Evolutionary conservation across 768 basidiomycete genomes (phyloP), one percentile per base, ranked within the genome.

Genomic region (Calocera cornea): DNA sequence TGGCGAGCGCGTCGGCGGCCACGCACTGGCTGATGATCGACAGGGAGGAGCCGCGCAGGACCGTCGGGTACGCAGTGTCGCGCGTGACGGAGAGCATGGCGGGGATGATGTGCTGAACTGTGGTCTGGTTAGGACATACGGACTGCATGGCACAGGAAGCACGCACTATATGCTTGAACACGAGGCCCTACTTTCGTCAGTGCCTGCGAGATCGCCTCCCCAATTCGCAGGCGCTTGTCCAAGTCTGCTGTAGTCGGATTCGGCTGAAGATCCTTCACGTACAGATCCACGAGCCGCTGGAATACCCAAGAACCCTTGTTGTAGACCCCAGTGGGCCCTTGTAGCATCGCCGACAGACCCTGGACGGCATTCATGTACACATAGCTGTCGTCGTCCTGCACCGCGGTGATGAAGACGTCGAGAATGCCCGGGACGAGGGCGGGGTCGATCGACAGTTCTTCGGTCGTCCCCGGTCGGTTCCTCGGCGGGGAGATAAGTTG

Each of bases 361-460:
- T 94, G 91, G 16, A 95, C 88, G 0, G 90, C 93, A 73, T 93
- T 93, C 65, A 97, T 79, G 73, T 92, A 97, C 66, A 97, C 86
- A 75, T 93, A 97, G n/a, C 91, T 92, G 73, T 98, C 95, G 41
- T 94, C 89, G 69, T 97, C 93, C 73, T 92, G 88, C 3, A 95
- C 77, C 0, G 87, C 83, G 73, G 90, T 86, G 69, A 95, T 76
- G 75, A 97, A 95, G 66, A 97, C 88, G 33, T 89, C 88, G 54
- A 94, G 77, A 70, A 97, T 90, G 0, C 87, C 89, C 5, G 93
- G 92, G 17, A 87, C 76, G 29, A 97, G 79, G 0, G 89, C 87
- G 1, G 80, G 77, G 71, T 89, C 85, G 14, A 79, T 73, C 0
- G 29, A 2, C 72, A 66, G 22, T 64, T 29, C 36, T 38, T 71